phyloP scores from a whole-genome alignment of 306 rosid genomes.

The Cicer bijugum region DNA sequence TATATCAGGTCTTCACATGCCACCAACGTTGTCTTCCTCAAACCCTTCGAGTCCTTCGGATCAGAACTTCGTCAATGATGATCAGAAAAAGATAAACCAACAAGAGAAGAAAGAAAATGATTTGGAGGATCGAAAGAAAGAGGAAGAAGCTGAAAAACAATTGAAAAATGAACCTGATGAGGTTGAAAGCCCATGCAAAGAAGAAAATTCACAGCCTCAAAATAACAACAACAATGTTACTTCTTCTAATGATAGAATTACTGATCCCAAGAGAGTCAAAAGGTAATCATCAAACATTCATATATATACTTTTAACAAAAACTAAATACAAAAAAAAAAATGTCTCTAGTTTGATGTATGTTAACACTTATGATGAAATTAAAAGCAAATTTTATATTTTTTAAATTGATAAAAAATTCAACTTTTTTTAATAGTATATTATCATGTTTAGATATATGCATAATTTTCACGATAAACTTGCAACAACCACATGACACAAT shows the following conservation, averaged over 20 bases:
- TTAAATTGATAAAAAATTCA: background rate
- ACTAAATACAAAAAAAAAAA: too few relatives aligned
- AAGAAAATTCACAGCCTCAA: conserved; percentile 48
- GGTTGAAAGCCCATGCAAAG: conserved; percentile 71
- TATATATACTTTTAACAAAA: too few relatives aligned
- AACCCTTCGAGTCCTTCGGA: conserved; percentile 85
- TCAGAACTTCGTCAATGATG: conserved; percentile 70
- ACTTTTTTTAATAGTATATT: background rate
- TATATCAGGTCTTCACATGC: conserved; percentile 49
- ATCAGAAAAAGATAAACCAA: conserved; percentile 38
- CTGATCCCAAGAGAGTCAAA: conserved; percentile 93
- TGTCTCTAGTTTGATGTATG: background rate
- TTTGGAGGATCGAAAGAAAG: background rate
- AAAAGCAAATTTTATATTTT: too few relatives aligned
- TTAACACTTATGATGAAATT: background rate
- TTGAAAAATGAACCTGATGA: conserved; percentile 76
- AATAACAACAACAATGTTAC: conserved; percentile 30
- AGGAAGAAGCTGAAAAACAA: background rate
- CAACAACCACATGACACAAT: conserved; percentile 10
- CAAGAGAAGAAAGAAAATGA: background rate
- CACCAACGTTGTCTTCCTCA: conserved; percentile 66
- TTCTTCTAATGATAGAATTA: conserved; percentile 56
- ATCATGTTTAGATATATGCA: background rate
- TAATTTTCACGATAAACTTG: conserved; percentile 25
- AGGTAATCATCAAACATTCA: conserved; percentile 52